Base-by-base conservation (phyloP, 1,284 basidiomycete genomes). In the Cutaneotrichosporon sp. region DNA sequence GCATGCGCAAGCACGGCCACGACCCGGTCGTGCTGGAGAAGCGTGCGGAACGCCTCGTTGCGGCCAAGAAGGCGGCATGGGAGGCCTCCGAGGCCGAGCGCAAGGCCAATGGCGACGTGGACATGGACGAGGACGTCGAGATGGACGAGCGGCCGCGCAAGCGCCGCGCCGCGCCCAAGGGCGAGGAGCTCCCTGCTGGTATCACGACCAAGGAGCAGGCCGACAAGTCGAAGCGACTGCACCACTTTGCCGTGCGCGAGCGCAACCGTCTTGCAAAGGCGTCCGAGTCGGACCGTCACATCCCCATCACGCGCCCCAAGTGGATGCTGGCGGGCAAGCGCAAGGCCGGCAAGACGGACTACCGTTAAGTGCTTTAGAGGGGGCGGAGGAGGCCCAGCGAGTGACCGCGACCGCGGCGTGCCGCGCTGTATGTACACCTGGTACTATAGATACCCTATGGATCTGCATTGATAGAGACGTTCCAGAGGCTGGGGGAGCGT, bases 21-120 rank as follows among this genome's bases (percentile, higher is more conserved):
- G 92, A 99, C 78, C 91, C 96, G 6, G 89, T 88, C 70, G 86
- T 87, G 61, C 89, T 99, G 72, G 87, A 94, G 77, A 91, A 90
- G 70, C 88, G 96, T 38, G 97, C 95, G 1, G 86, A 86, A 74
- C 84, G 90, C 73, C 81, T 98, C 57, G 90, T 80, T 56, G 76
- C 65, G 50, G 60, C 72, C 60, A 76, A 79, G 69, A 72, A 76
- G 69, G 70, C 69, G 30, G 76, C 71, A n/a, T 80, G 75, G 76
- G 80, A 79, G 69, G 78, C 73, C 30, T 78, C 79, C 40, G 77
- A 81, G 60, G 76, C 77, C 36, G 67, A 60, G 36, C 63, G 62
- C 2, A 62, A 63, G 56, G 76, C 74, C 58, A 69, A 62, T 57
- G 69, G 66, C 36, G 49, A 32, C 16, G 57, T 47, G 32, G 65